These are phyloP conservation scores for Sideroxylon spinosum DNA, from an alignment of 179 eudicot genomes.

Conservation along the genomic window DNA sequence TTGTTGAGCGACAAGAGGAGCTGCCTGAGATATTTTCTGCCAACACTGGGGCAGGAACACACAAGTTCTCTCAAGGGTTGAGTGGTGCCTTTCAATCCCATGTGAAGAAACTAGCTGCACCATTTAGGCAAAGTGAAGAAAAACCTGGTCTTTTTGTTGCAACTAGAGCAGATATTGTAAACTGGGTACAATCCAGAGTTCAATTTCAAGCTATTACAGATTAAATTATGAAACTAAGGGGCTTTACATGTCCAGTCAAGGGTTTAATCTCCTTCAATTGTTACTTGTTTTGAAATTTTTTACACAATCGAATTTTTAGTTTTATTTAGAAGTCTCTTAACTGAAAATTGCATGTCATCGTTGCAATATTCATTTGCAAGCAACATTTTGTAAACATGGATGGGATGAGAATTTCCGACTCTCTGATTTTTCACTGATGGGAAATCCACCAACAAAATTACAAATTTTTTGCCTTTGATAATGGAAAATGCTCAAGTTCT, in stretches of 20 bases:
- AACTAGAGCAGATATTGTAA: conserved; percentile 62
- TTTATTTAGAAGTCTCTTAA: not conserved
- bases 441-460: conserved; percentile 26
- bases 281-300: not conserved
- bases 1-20: conserved; percentile 56
- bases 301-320: not conserved
- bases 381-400: not conserved
- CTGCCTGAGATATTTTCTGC: conserved; percentile 71
- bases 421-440: not conserved
- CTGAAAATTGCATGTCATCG: not conserved
- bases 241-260: not conserved
- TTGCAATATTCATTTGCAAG: too few species aligned
- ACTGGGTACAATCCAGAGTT: conserved; percentile 62
- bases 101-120: conserved; percentile 59
- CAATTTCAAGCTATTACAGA: conserved; percentile 28
- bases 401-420: not conserved
- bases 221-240: not conserved
- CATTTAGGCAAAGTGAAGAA: conserved; percentile 68
- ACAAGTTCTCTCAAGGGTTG: conserved; percentile 81
- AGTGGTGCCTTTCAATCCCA: conserved; percentile 69
- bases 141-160: conserved; percentile 74
- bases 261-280: conserved; percentile 1
- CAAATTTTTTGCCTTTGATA: conserved; percentile 20
- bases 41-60: conserved; percentile 86
- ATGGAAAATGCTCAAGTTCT: conserved; percentile 20